Evolutionary conservation across 2,329 filamentous ascomycete genomes (phyloP), one percentile per base, ranked within the genome.

Genomic region (Talaromyces piceae): DNA sequence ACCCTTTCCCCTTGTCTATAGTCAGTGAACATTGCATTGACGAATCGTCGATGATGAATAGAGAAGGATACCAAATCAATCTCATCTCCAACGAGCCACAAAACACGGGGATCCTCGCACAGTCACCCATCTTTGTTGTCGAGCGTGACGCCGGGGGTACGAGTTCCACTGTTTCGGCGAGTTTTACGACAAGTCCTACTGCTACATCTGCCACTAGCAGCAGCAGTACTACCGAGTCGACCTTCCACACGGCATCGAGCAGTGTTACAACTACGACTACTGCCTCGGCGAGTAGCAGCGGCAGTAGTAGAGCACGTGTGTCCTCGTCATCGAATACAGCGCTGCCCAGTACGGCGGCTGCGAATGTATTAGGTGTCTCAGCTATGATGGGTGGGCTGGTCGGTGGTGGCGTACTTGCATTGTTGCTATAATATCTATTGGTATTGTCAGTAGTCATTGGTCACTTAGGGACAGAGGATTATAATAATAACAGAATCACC

Each of bases 31-130:
- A n/a, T n/a, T n/a, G n/a, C n/a, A n/a, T n/a, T n/a, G n/a, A n/a
- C n/a, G n/a, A 20, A 9, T 5, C 12, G 7, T 12, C 11, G 11
- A 7, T 12, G 46, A 16, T 18, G 45, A 16, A 39, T 5, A 67
- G 68, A 45, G 45, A 57, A 16, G 67, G 64, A 45, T 74, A 72
- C 59, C 70, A 71, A 52, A 63, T 74, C 64, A 72, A 74, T 59
- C 61, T 72, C 51, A 47, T 69, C 50, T 67, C 68, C 46, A 63
- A 64, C 52, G 50, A 53, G 2, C 49, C 51, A 13, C 53, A 56
- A 25, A 69, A 68, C 57, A 63, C 49, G 30, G 72, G 71, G 31
- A 73, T 74, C 53, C 59, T 74, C 27, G 68, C 70, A 23, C 71
- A 74, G 60, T 71, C 68, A 16, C 57, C 62, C 28, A 61, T 67